Percentiles rank a stretch among this genome's conserved stretches.
Conservation (phyloP, 257 asterid species). For the Catharanthus roseus region DNA sequence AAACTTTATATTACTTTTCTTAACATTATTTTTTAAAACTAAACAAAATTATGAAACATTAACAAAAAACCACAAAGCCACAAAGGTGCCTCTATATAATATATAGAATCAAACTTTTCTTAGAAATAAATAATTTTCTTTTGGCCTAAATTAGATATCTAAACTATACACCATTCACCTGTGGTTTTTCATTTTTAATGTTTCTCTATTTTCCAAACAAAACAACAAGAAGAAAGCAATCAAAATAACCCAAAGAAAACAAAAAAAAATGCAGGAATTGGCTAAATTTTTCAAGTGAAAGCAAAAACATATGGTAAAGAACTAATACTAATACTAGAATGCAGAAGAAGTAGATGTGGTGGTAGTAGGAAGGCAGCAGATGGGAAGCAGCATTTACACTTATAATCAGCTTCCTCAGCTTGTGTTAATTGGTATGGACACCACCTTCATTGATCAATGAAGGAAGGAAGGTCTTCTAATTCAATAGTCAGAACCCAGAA, state of each 20-base stretch:
- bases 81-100: neutral
- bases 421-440: constrained; percentile 16
- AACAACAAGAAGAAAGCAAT: neutral
- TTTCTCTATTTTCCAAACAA: neutral
- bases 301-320: neutral
- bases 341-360: too few species aligned
- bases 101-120: neutral
- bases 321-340: too few species aligned
- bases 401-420: constrained; percentile 10
- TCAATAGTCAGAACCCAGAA: constrained; percentile 58
- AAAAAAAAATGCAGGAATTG: neutral
- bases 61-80: neutral
- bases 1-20: too few species aligned
- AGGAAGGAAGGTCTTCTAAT: constrained; percentile 23
- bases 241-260: neutral
- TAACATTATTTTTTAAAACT: too few species aligned
- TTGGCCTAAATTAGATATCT: neutral
- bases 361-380: constrained; percentile 12
- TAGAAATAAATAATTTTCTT: neutral
- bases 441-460: constrained; percentile 29
- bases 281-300: constrained; percentile 1
- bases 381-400: constrained; percentile 16
- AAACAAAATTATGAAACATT: too few species aligned
- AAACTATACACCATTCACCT: neutral
- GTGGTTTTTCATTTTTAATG: neutral